Conservation (phyloP, 495 filamentous ascomycete genomes). For the Daldinia grandis region DNA sequence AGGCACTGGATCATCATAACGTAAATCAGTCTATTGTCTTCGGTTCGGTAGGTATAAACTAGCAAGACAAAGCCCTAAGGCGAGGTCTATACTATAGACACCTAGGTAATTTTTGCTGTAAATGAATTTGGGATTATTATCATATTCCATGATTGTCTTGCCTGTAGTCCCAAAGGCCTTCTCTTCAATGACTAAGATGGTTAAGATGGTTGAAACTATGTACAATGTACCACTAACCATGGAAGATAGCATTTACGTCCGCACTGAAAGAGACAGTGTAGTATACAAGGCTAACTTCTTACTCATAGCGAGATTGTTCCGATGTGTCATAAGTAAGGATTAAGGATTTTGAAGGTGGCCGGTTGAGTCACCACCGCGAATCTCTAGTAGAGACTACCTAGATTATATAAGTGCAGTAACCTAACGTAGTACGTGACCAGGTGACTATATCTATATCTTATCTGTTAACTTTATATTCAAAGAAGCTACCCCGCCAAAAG, state of each 20-base stretch:
- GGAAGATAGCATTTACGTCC: not conserved
- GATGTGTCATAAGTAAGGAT: constrained; percentile 1
- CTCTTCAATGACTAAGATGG: not conserved
- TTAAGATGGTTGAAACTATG: not conserved
- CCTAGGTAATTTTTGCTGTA: not conserved
- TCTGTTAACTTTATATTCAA: not conserved
- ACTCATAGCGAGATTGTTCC: not conserved
- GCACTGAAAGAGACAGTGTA: not conserved
- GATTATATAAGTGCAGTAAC: not conserved
- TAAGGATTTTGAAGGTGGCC: not conserved
- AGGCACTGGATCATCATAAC: not conserved
- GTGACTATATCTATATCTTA: not conserved
- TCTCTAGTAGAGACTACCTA: not conserved
- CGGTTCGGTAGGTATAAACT: not conserved
- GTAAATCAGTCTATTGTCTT: not conserved
- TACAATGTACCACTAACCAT: not conserved
- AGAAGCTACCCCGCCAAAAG: constrained; percentile 33
- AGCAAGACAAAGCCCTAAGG: not conserved
- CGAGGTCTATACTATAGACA: not conserved
- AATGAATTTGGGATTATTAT: not conserved
- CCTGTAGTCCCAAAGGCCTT: not conserved
- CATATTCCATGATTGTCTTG: not conserved
- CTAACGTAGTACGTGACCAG: not conserved
- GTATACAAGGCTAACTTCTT: not conserved
- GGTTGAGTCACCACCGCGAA: constrained; percentile 28